Percentiles rank a stretch among this genome's conserved stretches.
These are phyloP conservation scores for Calonectria pauciramosa DNA, from an alignment of 2,329 filamentous ascomycete species.

Conservation along the genomic window DNA sequence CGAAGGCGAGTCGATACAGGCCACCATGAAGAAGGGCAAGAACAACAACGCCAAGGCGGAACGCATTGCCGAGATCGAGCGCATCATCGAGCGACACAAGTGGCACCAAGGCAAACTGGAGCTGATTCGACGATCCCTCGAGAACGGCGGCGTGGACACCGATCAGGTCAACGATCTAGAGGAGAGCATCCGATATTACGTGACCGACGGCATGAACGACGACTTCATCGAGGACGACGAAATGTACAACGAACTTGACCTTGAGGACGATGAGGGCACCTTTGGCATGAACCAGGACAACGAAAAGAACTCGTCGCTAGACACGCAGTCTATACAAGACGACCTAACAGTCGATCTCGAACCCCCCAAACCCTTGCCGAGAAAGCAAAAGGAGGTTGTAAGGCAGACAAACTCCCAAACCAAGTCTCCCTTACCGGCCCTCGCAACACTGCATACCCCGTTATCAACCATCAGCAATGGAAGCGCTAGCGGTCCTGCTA, in stretches of 20 bases:
- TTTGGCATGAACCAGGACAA: slow-evolving; percentile 86
- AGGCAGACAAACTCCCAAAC: slow-evolving; percentile 86
- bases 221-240: slow-evolving; percentile 96
- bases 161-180: slow-evolving; percentile 90
- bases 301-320: slow-evolving; percentile 94
- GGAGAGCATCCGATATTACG: slow-evolving; percentile 95
- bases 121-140: slow-evolving; percentile 87
- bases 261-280: slow-evolving; percentile 91
- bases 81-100: slow-evolving; percentile 90
- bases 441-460: slow-evolving; percentile 89
- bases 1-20: slow-evolving; percentile 87
- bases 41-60: slow-evolving; percentile 87
- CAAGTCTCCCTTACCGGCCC: slow-evolving; percentile 93
- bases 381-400: slow-evolving; percentile 70
- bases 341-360: slow-evolving; percentile 75
- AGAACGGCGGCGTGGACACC: slow-evolving; percentile 91
- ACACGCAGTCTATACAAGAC: slow-evolving; percentile 92
- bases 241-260: slow-evolving; percentile 93
- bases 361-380: slow-evolving; percentile 58
- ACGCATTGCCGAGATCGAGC: slow-evolving; percentile 87
- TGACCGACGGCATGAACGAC: slow-evolving; percentile 87
- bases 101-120: slow-evolving; percentile 97
- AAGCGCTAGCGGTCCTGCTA: slow-evolving; percentile 68
- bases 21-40: slow-evolving; percentile 95
- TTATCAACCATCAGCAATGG: slow-evolving; percentile 73